These are phyloP conservation scores for Zizania latifolia DNA, from an alignment of 176 grass and related monocot species.

Conservation along the genomic window DNA sequence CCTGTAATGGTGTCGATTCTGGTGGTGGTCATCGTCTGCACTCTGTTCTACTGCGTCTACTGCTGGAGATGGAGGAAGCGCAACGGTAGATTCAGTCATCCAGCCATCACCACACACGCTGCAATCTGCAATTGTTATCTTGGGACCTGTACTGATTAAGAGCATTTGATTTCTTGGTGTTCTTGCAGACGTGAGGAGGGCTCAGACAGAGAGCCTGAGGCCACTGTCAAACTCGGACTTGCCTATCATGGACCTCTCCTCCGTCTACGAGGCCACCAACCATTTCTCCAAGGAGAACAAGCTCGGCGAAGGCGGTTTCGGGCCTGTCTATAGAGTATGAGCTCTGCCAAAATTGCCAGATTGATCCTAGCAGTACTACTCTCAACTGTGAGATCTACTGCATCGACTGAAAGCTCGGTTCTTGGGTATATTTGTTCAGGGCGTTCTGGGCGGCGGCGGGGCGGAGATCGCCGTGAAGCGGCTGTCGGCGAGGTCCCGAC, in stretches of 20 bases:
- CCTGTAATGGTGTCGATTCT: conserved; percentile 69
- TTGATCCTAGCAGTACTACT: background rate
- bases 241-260: conserved; percentile 64
- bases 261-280: conserved; percentile 60
- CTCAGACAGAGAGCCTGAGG: conserved; percentile 59
- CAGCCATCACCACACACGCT: background rate
- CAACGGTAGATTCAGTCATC: conserved; percentile 73
- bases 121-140: background rate
- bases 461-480: conserved; percentile 83
- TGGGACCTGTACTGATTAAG: background rate
- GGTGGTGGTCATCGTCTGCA: conserved; percentile 59
- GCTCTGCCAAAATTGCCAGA: background rate
- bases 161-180: background rate
- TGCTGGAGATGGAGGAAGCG: conserved; percentile 97
- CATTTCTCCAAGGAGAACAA: conserved; percentile 83
- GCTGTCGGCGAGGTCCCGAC: conserved; percentile 63
- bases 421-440: conserved; percentile 20
- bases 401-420: background rate
- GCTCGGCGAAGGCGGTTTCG: conserved; percentile 92
- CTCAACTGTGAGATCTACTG: no score
- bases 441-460: conserved; percentile 51
- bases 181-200: conserved; percentile 58
- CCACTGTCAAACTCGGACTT: conserved; percentile 71
- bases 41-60: conserved; percentile 64
- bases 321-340: conserved; percentile 71